Evolutionary conservation across 2,329 filamentous ascomycete species (phyloP).

Genomic region (Magnaporthales sp.): DNA sequence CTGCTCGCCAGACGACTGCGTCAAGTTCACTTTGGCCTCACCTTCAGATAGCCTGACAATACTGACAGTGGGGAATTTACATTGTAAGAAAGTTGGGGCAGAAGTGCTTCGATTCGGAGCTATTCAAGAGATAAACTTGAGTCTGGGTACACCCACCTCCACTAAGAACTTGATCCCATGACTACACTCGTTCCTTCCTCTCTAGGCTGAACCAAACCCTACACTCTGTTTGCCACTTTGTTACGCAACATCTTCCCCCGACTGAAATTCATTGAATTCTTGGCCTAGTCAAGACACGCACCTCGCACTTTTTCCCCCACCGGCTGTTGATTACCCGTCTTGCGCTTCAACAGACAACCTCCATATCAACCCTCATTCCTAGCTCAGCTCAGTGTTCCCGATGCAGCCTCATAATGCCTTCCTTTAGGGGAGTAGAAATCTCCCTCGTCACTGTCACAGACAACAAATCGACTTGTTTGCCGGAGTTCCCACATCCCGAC

Average conservation of each 20-base stretch:
- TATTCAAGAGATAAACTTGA: neutral
- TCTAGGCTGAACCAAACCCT: neutral
- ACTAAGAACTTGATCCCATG: neutral
- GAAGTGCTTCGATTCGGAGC: neutral
- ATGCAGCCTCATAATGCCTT: constrained; percentile 30
- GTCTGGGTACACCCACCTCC: neutral
- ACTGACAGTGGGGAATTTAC: neutral
- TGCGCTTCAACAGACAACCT: neutral
- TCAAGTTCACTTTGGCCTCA: neutral
- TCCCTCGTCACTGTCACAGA: constrained; percentile 27
- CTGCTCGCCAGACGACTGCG: neutral
- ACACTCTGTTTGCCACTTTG: neutral
- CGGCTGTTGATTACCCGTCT: neutral
- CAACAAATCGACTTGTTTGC: constrained; percentile 27
- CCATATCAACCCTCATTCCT: neutral
- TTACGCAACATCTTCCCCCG: neutral
- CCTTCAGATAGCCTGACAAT: neutral
- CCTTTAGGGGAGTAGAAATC: constrained; percentile 38
- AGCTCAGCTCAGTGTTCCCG: neutral
- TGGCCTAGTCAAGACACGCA: neutral
- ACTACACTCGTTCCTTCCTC: neutral
- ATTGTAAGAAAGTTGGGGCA: neutral
- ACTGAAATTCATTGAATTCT: neutral
- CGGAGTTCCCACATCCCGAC: constrained; percentile 48
- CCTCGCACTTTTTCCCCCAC: neutral